These are phyloP conservation scores for Epicoccum nigrum DNA, from an alignment of 2,329 filamentous ascomycete species.

Conservation along the genomic window DNA sequence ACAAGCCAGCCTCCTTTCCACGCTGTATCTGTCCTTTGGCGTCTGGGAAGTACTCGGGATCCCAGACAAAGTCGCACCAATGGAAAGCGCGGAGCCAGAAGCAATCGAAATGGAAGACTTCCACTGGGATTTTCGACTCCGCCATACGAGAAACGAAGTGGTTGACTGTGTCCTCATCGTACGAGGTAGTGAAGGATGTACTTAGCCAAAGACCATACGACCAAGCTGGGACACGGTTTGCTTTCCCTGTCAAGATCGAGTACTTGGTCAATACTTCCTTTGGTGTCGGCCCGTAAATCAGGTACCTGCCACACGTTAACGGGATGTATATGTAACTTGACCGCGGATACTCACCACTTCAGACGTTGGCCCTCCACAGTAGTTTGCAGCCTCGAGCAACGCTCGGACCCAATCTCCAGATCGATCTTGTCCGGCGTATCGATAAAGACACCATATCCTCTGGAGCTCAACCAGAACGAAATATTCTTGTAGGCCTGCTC, in stretches of 20 bases:
- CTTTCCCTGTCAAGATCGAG: constrained; percentile 69
- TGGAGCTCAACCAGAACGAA: constrained; percentile 71
- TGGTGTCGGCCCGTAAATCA: constrained; percentile 73
- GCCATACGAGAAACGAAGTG: constrained; percentile 73
- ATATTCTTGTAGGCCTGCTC: constrained; percentile 77
- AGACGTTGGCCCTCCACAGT: constrained; percentile 71
- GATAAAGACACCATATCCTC: constrained; percentile 79
- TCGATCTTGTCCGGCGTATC: constrained; percentile 73
- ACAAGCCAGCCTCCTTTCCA: constrained; percentile 66
- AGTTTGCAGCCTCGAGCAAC: constrained; percentile 73
- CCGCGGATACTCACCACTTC: constrained; percentile 58
- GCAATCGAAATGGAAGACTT: constrained; percentile 78
- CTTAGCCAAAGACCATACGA: constrained; percentile 79
- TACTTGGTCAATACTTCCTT: constrained; percentile 75
- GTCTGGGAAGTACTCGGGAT: constrained; percentile 71
- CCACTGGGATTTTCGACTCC: constrained; percentile 67
- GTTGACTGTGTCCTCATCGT: constrained; percentile 71
- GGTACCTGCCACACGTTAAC: constrained; percentile 53
- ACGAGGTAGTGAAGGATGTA: constrained; percentile 76
- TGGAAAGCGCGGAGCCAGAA: constrained; percentile 79
- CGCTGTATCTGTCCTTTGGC: constrained; percentile 67
- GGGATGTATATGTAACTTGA: neutral
- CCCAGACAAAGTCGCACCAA: constrained; percentile 78
- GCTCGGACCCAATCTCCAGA: constrained; percentile 75
- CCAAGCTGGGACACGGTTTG: constrained; percentile 72